These are phyloP conservation scores for Plantago coronopus DNA, from an alignment of 305 asterid species.

Conservation along the genomic window DNA sequence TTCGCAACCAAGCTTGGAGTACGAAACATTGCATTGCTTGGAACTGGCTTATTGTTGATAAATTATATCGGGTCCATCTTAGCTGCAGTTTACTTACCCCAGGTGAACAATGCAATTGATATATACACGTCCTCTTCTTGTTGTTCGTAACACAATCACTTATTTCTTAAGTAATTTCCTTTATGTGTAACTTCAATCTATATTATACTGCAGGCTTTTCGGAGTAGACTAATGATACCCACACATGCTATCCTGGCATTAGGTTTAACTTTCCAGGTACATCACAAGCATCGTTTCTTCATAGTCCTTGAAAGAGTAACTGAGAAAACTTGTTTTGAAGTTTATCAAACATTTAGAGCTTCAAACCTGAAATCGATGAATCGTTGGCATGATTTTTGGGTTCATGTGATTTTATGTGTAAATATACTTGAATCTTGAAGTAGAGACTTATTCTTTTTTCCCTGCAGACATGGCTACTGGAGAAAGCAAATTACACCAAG, in stretches of 20 bases:
- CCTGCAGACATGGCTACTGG: constrained; percentile 77
- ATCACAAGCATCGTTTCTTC: constrained; percentile 7
- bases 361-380: neutral
- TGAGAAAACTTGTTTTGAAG: constrained; percentile 1
- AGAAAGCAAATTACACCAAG: constrained; percentile 76
- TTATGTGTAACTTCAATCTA: constrained; percentile 12
- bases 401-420: constrained; percentile 11
- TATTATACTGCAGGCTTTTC: constrained; percentile 63
- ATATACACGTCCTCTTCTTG: constrained; percentile 5
- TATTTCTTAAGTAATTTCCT: neutral
- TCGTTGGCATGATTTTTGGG: neutral
- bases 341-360: constrained; percentile 2
- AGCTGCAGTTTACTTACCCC: constrained; percentile 80
- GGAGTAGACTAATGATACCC: constrained; percentile 76
- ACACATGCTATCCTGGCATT: constrained; percentile 65
- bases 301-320: constrained; percentile 7
- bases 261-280: constrained; percentile 75
- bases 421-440: constrained; percentile 7
- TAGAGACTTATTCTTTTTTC: constrained; percentile 10
- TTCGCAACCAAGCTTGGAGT: constrained; percentile 96
- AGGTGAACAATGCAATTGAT: constrained; percentile 25
- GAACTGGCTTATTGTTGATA: constrained; percentile 72
- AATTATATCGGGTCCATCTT: constrained; percentile 74
- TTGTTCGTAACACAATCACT: constrained; percentile 3
- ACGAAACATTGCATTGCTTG: constrained; percentile 84